Conservation (phyloP, 2,329 filamentous ascomycete genomes). For the Rhexocercosporidium sp. region DNA sequence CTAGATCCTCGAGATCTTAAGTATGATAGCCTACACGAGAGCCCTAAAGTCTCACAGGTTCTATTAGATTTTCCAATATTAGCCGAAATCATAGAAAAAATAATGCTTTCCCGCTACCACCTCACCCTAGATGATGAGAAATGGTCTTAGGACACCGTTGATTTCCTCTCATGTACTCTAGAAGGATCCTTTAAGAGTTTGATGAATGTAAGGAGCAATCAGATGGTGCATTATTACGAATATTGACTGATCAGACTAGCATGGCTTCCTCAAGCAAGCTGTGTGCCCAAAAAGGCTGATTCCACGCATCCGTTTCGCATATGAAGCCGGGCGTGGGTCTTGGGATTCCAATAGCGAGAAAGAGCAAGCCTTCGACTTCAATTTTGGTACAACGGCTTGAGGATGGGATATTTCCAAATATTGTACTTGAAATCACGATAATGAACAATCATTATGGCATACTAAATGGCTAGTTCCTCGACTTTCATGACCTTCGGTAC, state of each 20-base stretch:
- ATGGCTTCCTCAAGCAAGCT: conserved; percentile 16
- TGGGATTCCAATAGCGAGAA: neutral
- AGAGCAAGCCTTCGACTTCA: conserved; percentile 3
- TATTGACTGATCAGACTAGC: conserved; percentile 18
- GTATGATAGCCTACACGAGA: neutral
- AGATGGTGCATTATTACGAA: neutral
- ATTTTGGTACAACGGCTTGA: neutral
- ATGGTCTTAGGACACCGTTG: conserved; percentile 16
- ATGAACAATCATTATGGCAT: neutral
- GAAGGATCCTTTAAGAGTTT: conserved; percentile 11
- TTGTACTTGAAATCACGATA: neutral
- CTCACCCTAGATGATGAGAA: conserved; percentile 18
- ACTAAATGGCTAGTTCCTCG: neutral
- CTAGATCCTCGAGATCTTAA: neutral
- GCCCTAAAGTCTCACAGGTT: neutral
- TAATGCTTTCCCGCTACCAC: conserved; percentile 23
- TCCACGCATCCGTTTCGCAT: conserved; percentile 14
- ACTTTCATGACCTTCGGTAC: neutral
- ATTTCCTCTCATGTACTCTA: conserved; percentile 19
- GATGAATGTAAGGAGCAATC: neutral
- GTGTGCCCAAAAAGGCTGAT: conserved; percentile 20
- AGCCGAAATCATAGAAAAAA: conserved; percentile 24
- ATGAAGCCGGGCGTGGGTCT: conserved; percentile 4
- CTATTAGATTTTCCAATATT: conserved; percentile 23
- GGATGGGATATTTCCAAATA: neutral